Evolutionary conservation across 352 stramenopile species (phyloP), one percentile per base, ranked within the genome.

Genomic region (Phytophthora meadii): DNA sequence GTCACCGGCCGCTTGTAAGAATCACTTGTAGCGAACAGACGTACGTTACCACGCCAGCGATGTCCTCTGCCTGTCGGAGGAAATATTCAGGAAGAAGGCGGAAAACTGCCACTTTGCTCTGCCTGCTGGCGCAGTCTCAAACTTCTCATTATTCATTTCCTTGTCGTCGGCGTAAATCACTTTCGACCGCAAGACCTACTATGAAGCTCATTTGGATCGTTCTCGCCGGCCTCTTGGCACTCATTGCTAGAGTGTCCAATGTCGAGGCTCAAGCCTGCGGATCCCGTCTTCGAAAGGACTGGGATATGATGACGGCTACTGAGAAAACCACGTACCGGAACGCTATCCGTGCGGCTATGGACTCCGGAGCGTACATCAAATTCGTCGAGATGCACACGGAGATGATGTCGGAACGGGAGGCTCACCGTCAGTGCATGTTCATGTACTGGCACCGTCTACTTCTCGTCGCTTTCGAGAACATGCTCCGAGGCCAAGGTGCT

Each of bases 381-480:
- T 89, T 89, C 57, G 61, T 89, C 42, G 77, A 83, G 59, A 85
- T 90, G 61, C 82, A 90, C 61, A 87, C 76, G 4, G 82, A 91
- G 51, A 81, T 82, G 72, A 71, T 69, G 54, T 88, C 80, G 15
- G 74, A 86, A 37, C 61, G 57, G 50, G 73, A 89, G 50, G 82
- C 80, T 2, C 78, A 90, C 36, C 60, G 68, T 8, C 76, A 87
- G 68, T 93, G 84, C 54, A 91, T 93, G 80, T 94, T 94, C 61
- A 77, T 89, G 37, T 93, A 91, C 72, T 96, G 88, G 88, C 86
- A 94, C 49, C 83, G 86, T 12, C 59, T 79, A 2, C 70, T 94
- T 5, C 72, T 96, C 0, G 36, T 82, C 0, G 81, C 37, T 2
- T 96, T 90, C 52, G 88, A 96, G 58, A 96, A 94, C 64, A 94